A percentile compares a stretch with the other conserved stretches of the same genome.
Conservation (phyloP, 1,284 basidiomycete genomes). For the Fereydounia khargensis region DNA sequence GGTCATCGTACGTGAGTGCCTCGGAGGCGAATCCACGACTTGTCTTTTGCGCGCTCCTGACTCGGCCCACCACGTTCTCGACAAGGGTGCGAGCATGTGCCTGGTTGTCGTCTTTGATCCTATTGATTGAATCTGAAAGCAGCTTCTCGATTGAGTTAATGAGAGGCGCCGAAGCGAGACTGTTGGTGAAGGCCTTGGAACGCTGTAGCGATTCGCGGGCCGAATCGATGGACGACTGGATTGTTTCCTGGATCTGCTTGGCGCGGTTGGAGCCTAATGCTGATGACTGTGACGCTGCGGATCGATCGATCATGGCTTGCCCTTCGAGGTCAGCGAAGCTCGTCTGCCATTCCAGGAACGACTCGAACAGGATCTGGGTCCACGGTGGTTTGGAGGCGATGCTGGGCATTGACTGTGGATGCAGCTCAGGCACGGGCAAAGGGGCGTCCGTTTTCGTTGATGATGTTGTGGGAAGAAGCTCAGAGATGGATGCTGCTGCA, state of each 20-base stretch:
- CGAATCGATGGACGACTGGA: constrained; percentile 8
- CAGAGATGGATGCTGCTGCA: constrained; percentile 8
- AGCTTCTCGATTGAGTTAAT: background rate
- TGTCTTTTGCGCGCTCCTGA: no score
- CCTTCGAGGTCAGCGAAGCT: constrained; percentile 20
- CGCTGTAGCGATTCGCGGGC: constrained; percentile 7
- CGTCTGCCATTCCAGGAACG: constrained; percentile 23
- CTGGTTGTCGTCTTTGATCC: no score
- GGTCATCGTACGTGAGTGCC: constrained; percentile 15
- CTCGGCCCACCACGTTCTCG: no score
- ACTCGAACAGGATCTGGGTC: constrained; percentile 10
- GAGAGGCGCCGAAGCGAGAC: constrained; percentile 12
- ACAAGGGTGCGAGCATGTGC: no score
- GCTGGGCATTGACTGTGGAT: background rate
- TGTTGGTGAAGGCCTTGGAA: constrained; percentile 13
- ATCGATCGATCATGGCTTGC: constrained; percentile 26
- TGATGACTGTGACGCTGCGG: no score
- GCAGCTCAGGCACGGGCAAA: background rate
- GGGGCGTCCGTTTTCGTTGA: no score
- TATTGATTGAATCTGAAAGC: no score
- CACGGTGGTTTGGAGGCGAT: background rate
- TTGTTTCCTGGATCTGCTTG: no score
- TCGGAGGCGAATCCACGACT: no score
- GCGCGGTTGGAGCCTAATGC: no score
- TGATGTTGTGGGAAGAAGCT: no score